Conservation (phyloP, 768 basidiomycete species). For the Phallus indusiatus region DNA sequence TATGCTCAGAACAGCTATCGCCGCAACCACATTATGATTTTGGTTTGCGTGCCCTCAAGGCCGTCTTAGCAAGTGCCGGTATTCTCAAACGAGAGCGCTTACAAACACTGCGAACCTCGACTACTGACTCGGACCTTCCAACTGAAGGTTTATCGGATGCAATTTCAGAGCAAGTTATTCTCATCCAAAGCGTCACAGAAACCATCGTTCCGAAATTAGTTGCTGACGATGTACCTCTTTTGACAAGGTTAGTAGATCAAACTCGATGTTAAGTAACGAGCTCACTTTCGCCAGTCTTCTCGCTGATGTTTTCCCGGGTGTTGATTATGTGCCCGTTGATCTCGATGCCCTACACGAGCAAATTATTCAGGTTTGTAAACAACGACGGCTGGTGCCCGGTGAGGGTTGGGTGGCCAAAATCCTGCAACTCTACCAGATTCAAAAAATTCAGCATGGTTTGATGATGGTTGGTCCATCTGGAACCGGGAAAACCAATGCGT, state of each 20-base stretch:
- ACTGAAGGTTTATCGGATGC: constrained; percentile 54
- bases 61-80: constrained; percentile 93
- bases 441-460: constrained; percentile 98
- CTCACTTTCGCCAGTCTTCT: constrained; percentile 49
- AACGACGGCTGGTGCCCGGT: constrained; percentile 76
- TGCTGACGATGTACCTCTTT: constrained; percentile 89
- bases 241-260: constrained; percentile 61
- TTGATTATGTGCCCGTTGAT: constrained; percentile 84
- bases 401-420: constrained; percentile 94
- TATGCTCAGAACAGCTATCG: constrained; percentile 95
- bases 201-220: constrained; percentile 98
- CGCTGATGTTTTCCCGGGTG: constrained; percentile 95
- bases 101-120: constrained; percentile 30
- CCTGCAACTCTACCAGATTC: constrained; percentile 95
- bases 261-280: constrained; percentile 7
- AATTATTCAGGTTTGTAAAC: constrained; percentile 77
- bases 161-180: constrained; percentile 85
- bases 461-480: constrained; percentile 99
- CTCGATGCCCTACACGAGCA: constrained; percentile 77
- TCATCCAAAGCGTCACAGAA: constrained; percentile 97
- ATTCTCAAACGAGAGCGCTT: constrained; percentile 91
- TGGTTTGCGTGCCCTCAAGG: constrained; percentile 93
- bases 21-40: constrained; percentile 99
- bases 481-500: constrained; percentile 93
- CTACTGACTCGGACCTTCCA: constrained; percentile 17